A percentile compares a stretch with the other conserved stretches of the same genome.
phyloP scores from a whole-genome alignment of 768 basidiomycete species.

The Rhizopogon sp. region DNA sequence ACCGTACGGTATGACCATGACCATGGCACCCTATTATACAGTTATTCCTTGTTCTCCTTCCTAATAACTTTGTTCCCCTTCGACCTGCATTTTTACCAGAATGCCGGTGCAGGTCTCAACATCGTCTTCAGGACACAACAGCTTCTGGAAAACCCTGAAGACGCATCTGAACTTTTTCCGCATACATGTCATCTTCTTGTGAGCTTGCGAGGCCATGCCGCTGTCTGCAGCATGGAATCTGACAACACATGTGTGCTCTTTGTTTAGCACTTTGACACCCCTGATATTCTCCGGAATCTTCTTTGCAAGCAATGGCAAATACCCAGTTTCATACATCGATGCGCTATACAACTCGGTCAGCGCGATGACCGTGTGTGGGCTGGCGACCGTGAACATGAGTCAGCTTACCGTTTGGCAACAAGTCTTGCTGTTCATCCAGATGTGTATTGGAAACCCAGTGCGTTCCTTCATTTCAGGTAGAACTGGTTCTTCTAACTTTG shows the following conservation, averaged over 20 bases:
- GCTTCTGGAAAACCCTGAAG: slow-evolving; percentile 23
- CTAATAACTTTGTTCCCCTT: too few relatives aligned
- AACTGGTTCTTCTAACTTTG: not conserved
- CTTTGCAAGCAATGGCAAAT: slow-evolving; percentile 75
- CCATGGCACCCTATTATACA: too few relatives aligned
- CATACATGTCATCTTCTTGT: slow-evolving; percentile 60
- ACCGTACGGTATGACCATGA: too few relatives aligned
- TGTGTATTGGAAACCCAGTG: slow-evolving; percentile 74
- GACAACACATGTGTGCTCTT: slow-evolving; percentile 3
- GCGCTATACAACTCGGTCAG: slow-evolving; percentile 73
- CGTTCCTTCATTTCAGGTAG: slow-evolving; percentile 22
- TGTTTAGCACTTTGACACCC: slow-evolving; percentile 65
- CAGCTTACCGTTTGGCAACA: slow-evolving; percentile 68
- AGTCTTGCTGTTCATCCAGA: slow-evolving; percentile 65
- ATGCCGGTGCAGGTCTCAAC: not conserved
- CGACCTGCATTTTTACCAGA: not conserved
- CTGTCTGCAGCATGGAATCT: not conserved
- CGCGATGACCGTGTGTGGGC: slow-evolving; percentile 76
- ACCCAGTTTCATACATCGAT: slow-evolving; percentile 71
- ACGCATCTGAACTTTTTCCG: slow-evolving; percentile 65
- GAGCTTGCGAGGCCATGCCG: slow-evolving; percentile 16
- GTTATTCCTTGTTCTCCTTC: too few relatives aligned
- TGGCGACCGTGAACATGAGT: slow-evolving; percentile 66
- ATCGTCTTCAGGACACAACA: not conserved
- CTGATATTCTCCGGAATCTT: slow-evolving; percentile 76